These are phyloP conservation scores for Allium cepa DNA, from an alignment of 106 monocot genomes.

Conservation along the genomic window DNA sequence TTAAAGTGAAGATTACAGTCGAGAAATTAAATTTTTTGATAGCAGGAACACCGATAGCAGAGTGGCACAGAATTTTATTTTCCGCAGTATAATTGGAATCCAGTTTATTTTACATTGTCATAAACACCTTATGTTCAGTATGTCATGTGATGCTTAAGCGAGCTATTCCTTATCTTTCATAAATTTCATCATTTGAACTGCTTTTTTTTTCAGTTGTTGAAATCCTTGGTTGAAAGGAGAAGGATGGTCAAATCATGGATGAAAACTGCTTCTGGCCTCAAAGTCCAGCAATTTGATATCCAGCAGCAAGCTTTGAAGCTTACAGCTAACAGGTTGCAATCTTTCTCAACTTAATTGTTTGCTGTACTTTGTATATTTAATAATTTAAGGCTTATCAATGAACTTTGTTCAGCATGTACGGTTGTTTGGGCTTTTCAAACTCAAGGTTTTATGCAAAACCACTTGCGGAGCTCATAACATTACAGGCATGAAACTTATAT, in stretches of 20 bases:
- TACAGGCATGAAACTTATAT: conserved; percentile 50
- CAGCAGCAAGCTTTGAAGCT: conserved; percentile 95
- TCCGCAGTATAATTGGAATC: too few species aligned
- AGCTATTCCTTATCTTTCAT: background rate
- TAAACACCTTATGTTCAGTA: background rate
- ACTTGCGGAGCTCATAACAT: conserved; percentile 93
- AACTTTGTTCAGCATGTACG: conserved; percentile 82
- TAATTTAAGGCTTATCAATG: conserved; percentile 7
- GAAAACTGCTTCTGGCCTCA: conserved; percentile 79
- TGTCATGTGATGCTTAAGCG: background rate
- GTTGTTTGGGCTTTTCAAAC: conserved; percentile 93
- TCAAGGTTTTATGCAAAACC: conserved; percentile 98
- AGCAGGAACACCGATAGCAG: too few species aligned
- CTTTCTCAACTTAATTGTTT: background rate
- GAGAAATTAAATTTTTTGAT: too few species aligned
- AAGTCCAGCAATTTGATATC: conserved; percentile 88
- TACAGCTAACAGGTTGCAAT: conserved; percentile 86
- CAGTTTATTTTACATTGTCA: background rate
- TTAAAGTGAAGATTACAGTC: too few species aligned
- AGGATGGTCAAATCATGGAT: conserved; percentile 84
- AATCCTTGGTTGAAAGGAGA: conserved; percentile 79
- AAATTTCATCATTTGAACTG: background rate
- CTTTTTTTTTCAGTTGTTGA: conserved; percentile 50
- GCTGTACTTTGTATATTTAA: background rate
- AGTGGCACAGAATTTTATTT: too few species aligned